Conservation (phyloP, 257 asterid species). For the Knoxia roxburghii region DNA sequence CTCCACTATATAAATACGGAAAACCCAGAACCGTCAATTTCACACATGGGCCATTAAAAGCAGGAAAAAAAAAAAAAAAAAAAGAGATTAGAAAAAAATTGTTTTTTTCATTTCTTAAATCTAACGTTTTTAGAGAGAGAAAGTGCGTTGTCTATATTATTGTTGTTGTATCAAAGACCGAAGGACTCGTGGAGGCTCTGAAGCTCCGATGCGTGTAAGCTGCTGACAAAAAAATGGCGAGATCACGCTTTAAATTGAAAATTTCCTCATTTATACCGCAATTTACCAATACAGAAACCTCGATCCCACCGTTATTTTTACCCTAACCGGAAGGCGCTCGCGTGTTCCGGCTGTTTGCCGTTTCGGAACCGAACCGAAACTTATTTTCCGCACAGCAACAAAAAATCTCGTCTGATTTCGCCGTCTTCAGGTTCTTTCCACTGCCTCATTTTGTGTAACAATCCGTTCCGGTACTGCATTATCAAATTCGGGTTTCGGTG, state of each 20-base stretch:
- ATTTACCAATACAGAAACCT: slow-evolving; percentile 2
- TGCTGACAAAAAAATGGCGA: slow-evolving; percentile 44
- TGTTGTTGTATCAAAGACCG: neutral
- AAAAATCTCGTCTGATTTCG: slow-evolving; percentile 2
- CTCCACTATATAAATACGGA: neutral
- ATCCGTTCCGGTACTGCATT: slow-evolving; percentile 12
- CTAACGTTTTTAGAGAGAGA: slow-evolving; percentile 14
- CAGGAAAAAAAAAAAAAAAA: neutral
- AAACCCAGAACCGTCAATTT: slow-evolving; percentile 22
- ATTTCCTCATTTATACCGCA: neutral
- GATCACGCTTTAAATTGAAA: slow-evolving; percentile 31
- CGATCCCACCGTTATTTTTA: slow-evolving; percentile 15
- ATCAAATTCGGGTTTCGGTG: neutral
- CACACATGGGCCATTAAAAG: neutral
- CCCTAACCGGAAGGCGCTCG: slow-evolving; percentile 9
- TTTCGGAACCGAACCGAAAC: neutral
- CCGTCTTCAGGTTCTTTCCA: slow-evolving; percentile 8
- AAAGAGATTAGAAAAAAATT: neutral
- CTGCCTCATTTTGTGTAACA: neutral
- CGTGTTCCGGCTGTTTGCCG: neutral
- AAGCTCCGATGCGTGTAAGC: slow-evolving; percentile 57
- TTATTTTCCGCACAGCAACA: neutral
- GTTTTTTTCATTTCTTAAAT: neutral
- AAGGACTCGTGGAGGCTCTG: slow-evolving; percentile 44
- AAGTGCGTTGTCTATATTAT: slow-evolving; percentile 11